These are phyloP conservation scores for Botrytis sinoallii DNA, from an alignment of 2,329 filamentous ascomycete genomes.

Conservation along the genomic window DNA sequence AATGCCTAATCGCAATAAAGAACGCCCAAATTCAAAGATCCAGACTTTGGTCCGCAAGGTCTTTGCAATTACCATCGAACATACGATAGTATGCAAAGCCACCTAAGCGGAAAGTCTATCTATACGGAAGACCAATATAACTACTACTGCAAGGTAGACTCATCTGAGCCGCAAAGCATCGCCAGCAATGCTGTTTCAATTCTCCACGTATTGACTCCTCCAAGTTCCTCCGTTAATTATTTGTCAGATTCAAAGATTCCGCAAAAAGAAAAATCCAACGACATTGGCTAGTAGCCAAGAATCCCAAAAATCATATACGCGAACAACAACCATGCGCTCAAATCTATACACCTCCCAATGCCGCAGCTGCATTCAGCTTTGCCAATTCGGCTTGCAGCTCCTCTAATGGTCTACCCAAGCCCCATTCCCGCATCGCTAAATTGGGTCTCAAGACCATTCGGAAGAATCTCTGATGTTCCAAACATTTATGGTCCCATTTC, in stretches of 20 bases:
- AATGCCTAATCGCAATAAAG: slow-evolving; percentile 1
- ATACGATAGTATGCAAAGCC: slow-evolving; percentile 1
- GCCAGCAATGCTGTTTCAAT: neutral
- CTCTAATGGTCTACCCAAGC: slow-evolving; percentile 10
- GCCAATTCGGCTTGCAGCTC: slow-evolving; percentile 7
- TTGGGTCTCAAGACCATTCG: slow-evolving; percentile 32
- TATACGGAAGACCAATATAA: slow-evolving; percentile 6
- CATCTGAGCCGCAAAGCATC: slow-evolving; percentile 8
- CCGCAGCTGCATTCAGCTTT: neutral
- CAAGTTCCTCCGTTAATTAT: neutral
- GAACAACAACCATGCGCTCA: neutral
- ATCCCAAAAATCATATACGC: neutral
- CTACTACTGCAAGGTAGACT: neutral
- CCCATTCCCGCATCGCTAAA: slow-evolving; percentile 24
- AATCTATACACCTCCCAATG: neutral
- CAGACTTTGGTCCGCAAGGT: neutral
- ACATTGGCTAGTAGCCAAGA: neutral
- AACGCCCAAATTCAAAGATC: neutral
- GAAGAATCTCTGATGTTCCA: slow-evolving; percentile 29
- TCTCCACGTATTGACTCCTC: neutral
- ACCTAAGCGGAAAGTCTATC: neutral
- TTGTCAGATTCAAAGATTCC: neutral
- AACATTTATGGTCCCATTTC: slow-evolving; percentile 35
- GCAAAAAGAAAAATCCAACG: neutral
- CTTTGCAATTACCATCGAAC: neutral